Evolutionary conservation across 768 basidiomycete species (phyloP).

Genomic region (Macrolepiota fuliginosa): DNA sequence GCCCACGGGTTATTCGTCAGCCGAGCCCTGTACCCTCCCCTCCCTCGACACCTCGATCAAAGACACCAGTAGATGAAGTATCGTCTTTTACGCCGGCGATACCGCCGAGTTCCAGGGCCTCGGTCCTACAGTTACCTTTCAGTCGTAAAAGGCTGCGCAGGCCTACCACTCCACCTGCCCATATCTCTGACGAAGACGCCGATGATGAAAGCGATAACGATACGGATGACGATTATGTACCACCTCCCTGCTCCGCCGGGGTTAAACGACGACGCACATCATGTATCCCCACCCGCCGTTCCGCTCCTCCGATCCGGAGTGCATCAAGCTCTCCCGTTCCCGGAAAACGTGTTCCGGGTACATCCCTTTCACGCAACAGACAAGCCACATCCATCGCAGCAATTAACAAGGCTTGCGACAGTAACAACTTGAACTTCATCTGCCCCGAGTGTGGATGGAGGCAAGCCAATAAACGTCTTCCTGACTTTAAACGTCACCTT

Average conservation of each 20-base stretch:
- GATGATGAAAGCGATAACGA: constrained; percentile 37
- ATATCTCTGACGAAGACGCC: constrained; percentile 21
- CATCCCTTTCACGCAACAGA: constrained; percentile 40
- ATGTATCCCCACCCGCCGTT: background rate
- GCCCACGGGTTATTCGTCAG: background rate
- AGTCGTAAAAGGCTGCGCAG: constrained; percentile 3
- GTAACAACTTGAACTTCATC: constrained; percentile 25
- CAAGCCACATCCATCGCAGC: constrained; percentile 29
- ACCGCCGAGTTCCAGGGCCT: background rate
- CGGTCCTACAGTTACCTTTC: background rate
- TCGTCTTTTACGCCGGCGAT: constrained; percentile 4
- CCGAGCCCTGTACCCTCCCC: constrained; percentile 7
- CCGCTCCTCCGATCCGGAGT: background rate
- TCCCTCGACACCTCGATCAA: constrained; percentile 15
- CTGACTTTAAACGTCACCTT: constrained; percentile 61
- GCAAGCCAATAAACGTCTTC: constrained; percentile 47
- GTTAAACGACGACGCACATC: constrained; percentile 7
- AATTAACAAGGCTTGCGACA: constrained; percentile 21
- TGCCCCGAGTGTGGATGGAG: constrained; percentile 49
- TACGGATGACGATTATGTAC: constrained; percentile 44
- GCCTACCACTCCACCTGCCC: background rate
- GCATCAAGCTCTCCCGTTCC: background rate
- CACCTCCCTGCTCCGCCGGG: constrained; percentile 25
- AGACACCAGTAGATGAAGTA: constrained; percentile 7
- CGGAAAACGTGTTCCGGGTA: background rate